Percentiles rank a stretch among this genome's conserved stretches.
phyloP scores from a whole-genome alignment of 2,329 filamentous ascomycete species.

The Shiraia bambusicola region DNA sequence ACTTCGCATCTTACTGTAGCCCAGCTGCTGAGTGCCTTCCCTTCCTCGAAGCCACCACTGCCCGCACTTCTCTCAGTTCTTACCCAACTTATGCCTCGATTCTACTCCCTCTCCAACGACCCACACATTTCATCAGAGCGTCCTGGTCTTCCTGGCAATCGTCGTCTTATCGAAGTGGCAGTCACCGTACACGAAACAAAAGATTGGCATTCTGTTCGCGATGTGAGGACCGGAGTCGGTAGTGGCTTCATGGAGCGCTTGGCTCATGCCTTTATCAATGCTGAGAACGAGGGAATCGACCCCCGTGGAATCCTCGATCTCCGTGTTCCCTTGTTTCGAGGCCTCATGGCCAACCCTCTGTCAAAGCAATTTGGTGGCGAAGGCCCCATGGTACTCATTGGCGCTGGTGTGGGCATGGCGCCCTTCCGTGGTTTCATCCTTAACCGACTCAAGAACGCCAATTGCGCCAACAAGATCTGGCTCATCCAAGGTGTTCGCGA shows the following conservation, averaged over 20 bases:
- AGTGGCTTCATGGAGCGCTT: constrained; percentile 92
- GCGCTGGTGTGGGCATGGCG: constrained; percentile 93
- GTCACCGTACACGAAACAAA: constrained; percentile 88
- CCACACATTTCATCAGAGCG: constrained; percentile 76
- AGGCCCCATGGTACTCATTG: constrained; percentile 96
- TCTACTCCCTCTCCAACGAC: constrained; percentile 97
- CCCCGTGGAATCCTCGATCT: constrained; percentile 58
- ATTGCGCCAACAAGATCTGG: constrained; percentile 98
- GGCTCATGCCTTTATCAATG: constrained; percentile 69
- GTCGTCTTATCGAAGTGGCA: constrained; percentile 90
- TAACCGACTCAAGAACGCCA: constrained; percentile 87
- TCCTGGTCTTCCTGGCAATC: constrained; percentile 64
- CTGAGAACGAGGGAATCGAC: constrained; percentile 59
- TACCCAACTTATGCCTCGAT: constrained; percentile 90
- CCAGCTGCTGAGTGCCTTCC: constrained; percentile 88
- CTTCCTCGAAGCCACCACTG: constrained; percentile 84
- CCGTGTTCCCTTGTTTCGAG: constrained; percentile 94
- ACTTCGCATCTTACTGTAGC: constrained; percentile 79
- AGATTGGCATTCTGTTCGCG: constrained; percentile 68
- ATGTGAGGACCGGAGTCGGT: constrained; percentile 75
- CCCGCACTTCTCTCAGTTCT: constrained; percentile 77
- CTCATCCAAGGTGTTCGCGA: constrained; percentile 93
- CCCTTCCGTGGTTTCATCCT: constrained; percentile 98
- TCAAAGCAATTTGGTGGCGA: constrained; percentile 89
- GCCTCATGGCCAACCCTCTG: constrained; percentile 94